These are phyloP conservation scores for Cyberlindnera subsufficiens DNA, from an alignment of 805 yeast genomes.

Conservation along the genomic window DNA sequence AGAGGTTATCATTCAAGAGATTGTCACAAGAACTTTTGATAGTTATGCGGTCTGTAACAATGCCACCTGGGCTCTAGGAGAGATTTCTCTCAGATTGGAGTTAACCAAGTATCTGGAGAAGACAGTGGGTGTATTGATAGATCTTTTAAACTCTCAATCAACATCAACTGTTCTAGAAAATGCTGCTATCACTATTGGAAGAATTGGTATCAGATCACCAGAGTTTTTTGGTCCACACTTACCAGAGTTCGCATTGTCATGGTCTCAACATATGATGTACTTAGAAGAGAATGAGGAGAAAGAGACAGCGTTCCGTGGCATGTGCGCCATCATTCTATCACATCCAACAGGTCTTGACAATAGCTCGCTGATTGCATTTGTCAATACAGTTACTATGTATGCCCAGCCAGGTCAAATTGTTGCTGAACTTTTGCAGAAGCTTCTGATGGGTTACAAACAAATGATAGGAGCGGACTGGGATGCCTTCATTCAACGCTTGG, in stretches of 20 bases:
- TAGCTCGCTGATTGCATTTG: constrained; percentile 45
- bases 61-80: constrained; percentile 93
- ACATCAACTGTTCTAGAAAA: constrained; percentile 68
- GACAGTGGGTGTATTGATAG: constrained; percentile 50
- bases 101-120: constrained; percentile 48
- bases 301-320: constrained; percentile 80
- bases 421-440: constrained; percentile 36
- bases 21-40: constrained; percentile 44
- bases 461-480: constrained; percentile 39
- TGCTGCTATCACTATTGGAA: constrained; percentile 83
- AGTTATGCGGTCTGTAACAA: constrained; percentile 71
- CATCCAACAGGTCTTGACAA: constrained; percentile 61
- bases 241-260: constrained; percentile 49
- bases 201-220: constrained; percentile 66
- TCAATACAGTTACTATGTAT: constrained; percentile 55
- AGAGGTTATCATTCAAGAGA: constrained; percentile 63
- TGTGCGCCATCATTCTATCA: constrained; percentile 59
- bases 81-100: constrained; percentile 59
- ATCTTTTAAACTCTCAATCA: constrained; percentile 53
- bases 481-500: constrained; percentile 14
- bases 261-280: constrained; percentile 67
- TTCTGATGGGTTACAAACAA: constrained; percentile 38
- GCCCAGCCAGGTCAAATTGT: constrained; percentile 43
- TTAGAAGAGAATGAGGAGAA: constrained; percentile 82
- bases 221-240: constrained; percentile 54